Evolutionary conservation across 352 stramenopile genomes (phyloP).

Genomic region (Globisporangium uncinulatum): DNA sequence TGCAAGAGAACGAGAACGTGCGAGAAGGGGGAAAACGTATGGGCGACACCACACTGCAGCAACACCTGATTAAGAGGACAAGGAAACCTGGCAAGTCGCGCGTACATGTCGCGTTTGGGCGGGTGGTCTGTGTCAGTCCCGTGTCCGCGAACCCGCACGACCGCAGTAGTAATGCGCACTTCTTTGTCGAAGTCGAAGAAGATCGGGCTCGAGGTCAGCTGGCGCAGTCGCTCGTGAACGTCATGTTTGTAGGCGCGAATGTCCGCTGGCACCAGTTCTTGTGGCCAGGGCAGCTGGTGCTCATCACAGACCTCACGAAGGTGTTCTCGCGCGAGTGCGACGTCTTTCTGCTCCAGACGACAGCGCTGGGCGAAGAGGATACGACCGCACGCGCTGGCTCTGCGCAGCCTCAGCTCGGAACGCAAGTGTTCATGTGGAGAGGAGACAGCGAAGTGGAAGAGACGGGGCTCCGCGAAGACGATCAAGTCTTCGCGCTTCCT

Average conservation of each 20-base stretch:
- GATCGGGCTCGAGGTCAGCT: not conserved
- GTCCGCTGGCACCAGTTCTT: constrained; percentile 49
- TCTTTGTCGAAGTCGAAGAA: constrained; percentile 63
- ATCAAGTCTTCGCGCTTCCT: too few species aligned
- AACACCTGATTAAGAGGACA: not conserved
- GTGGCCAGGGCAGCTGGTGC: constrained; percentile 25
- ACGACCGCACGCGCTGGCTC: not conserved
- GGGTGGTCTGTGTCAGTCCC: constrained; percentile 45
- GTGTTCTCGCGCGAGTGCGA: constrained; percentile 54
- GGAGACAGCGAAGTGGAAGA: not conserved
- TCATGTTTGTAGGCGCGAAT: constrained; percentile 39
- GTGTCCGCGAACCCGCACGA: constrained; percentile 39
- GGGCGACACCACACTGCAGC: not conserved
- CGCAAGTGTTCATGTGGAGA: constrained; percentile 26
- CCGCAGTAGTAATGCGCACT: constrained; percentile 29
- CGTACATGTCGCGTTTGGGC: constrained; percentile 37
- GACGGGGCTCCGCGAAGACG: too few species aligned
- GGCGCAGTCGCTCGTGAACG: constrained; percentile 22
- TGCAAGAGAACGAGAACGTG: constrained; percentile 1
- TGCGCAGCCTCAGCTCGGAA: constrained; percentile 3
- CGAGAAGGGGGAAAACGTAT: not conserved
- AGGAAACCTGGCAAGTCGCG: constrained; percentile 28
- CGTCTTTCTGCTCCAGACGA: constrained; percentile 57
- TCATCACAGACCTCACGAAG: constrained; percentile 63
- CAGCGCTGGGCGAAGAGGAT: not conserved